Evolutionary conservation across 1,139 yeast species (phyloP).

Genomic region (Casaregolazyma suthepensis): DNA sequence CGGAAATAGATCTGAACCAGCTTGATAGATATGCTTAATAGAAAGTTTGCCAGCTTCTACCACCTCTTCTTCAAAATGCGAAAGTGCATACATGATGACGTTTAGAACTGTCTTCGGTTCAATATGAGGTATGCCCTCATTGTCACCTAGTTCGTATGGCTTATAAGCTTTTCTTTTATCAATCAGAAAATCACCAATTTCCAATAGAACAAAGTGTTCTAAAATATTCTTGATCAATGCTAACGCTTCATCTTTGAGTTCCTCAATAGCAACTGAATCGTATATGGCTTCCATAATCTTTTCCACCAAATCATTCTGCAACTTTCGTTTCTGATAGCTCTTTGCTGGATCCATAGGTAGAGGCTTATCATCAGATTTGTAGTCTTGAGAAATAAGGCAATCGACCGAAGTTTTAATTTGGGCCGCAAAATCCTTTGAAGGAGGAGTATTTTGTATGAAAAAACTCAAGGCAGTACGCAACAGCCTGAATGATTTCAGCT

Average conservation of each 20-base stretch:
- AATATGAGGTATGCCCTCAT: slow-evolving; percentile 68
- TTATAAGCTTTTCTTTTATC: slow-evolving; percentile 67
- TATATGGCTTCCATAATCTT: slow-evolving; percentile 63
- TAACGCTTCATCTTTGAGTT: slow-evolving; percentile 63
- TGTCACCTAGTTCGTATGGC: slow-evolving; percentile 67
- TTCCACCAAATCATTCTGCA: slow-evolving; percentile 49
- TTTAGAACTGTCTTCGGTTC: slow-evolving; percentile 66
- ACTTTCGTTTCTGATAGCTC: slow-evolving; percentile 45
- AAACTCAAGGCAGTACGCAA: slow-evolving; percentile 61
- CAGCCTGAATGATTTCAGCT: slow-evolving; percentile 72
- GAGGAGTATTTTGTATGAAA: slow-evolving; percentile 52
- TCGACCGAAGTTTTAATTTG: slow-evolving; percentile 45
- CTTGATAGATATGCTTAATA: slow-evolving; percentile 53
- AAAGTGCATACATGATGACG: slow-evolving; percentile 73
- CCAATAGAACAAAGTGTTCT: slow-evolving; percentile 72
- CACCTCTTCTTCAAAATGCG: slow-evolving; percentile 68
- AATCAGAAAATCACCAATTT: slow-evolving; percentile 65
- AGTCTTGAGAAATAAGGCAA: slow-evolving; percentile 44
- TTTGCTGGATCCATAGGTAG: slow-evolving; percentile 22
- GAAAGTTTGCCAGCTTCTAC: slow-evolving; percentile 66
- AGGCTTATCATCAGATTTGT: slow-evolving; percentile 36
- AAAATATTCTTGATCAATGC: slow-evolving; percentile 59
- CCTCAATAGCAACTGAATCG: slow-evolving; percentile 69
- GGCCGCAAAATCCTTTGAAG: slow-evolving; percentile 40
- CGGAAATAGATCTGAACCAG: slow-evolving; percentile 66